phyloP scores from a whole-genome alignment of 2,329 filamentous ascomycete genomes.

The Diaporthe humulicola region DNA sequence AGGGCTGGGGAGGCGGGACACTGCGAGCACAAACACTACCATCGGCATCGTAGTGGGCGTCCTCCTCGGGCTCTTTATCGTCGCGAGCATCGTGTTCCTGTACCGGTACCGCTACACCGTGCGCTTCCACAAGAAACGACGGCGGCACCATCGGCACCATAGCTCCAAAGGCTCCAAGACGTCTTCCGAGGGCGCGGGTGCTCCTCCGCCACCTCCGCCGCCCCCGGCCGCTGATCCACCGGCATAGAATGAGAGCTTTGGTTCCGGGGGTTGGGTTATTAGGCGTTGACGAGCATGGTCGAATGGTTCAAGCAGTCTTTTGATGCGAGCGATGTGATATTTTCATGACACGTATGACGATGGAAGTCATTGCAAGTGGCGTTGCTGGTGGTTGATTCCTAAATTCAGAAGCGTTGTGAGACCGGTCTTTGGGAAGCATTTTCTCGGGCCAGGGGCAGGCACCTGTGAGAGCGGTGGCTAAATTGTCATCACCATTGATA shows the following conservation, averaged over 20 bases:
- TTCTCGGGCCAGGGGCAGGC: background rate
- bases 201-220: background rate
- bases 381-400: background rate
- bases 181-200: background rate
- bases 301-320: background rate
- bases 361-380: background rate
- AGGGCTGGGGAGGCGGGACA: background rate
- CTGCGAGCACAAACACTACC: slow-evolving; percentile 24
- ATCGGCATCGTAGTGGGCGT: slow-evolving; percentile 28
- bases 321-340: background rate
- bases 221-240: slow-evolving; percentile 11
- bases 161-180: slow-evolving; percentile 20
- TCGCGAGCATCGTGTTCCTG: slow-evolving; percentile 25
- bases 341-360: background rate
- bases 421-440: too few relatives aligned
- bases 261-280: too few relatives aligned
- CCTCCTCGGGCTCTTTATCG: slow-evolving; percentile 12
- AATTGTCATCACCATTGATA: background rate
- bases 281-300: background rate
- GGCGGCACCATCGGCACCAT: slow-evolving; percentile 12
- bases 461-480: background rate
- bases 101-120: slow-evolving; percentile 32
- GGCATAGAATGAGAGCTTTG: background rate
- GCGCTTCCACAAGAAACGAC: slow-evolving; percentile 5
- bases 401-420: background rate